Percentiles rank a stretch among this genome's conserved stretches.
phyloP scores from a whole-genome alignment of 805 yeast species.

The Candida lessepsii region DNA sequence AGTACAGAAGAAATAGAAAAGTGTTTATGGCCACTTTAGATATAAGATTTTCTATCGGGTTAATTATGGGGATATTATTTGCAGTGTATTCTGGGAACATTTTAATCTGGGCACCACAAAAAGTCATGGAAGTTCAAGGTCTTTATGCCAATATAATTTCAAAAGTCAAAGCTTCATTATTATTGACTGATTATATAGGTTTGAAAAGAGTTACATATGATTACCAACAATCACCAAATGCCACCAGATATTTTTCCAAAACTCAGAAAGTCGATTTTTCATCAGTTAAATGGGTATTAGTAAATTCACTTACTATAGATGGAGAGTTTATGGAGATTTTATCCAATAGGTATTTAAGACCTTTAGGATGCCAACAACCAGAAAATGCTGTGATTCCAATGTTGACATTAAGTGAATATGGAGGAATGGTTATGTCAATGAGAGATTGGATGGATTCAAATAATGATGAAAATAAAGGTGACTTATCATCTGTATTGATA shows the following conservation, averaged over 20 bases:
- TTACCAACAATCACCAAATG: constrained; percentile 84
- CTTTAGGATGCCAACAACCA: constrained; percentile 80
- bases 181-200: constrained; percentile 84
- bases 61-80: constrained; percentile 76
- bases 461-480: constrained; percentile 37
- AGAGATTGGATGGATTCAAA: constrained; percentile 69
- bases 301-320: constrained; percentile 85
- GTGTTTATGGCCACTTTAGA: constrained; percentile 51
- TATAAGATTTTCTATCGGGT: constrained; percentile 66
- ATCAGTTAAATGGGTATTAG: constrained; percentile 82
- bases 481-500: constrained; percentile 63
- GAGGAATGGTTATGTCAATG: constrained; percentile 91
- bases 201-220: constrained; percentile 88
- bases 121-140: constrained; percentile 76
- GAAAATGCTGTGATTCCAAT: constrained; percentile 82
- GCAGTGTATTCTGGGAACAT: constrained; percentile 84
- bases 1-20: constrained; percentile 42
- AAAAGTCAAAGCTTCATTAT: constrained; percentile 63
- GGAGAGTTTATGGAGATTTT: constrained; percentile 89
- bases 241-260: constrained; percentile 76
- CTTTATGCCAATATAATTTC: constrained; percentile 80
- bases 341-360: constrained; percentile 85
- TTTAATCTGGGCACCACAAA: constrained; percentile 74
- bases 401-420: constrained; percentile 86
- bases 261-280: constrained; percentile 74